A percentile compares a stretch with the other conserved stretches of the same genome.
Conservation (phyloP, 2,329 filamentous ascomycete species). For the Myriangium duriaei region DNA sequence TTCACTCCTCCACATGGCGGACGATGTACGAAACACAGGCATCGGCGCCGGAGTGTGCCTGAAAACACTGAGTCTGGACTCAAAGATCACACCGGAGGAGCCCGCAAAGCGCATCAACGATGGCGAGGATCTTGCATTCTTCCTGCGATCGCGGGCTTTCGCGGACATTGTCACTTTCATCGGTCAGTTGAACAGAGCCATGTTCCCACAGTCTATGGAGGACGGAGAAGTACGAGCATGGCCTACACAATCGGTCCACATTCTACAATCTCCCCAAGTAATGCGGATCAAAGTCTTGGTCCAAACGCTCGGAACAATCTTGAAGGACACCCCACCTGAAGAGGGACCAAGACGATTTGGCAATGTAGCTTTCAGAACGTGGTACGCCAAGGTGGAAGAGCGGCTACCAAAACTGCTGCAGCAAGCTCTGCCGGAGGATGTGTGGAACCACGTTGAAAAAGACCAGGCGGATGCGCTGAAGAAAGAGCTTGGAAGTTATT, state of each 20-base stretch:
- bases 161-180: conserved; percentile 77
- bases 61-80: conserved; percentile 33
- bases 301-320: conserved; percentile 48
- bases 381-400: conserved; percentile 59
- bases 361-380: conserved; percentile 79
- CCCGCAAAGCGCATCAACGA: conserved; percentile 79
- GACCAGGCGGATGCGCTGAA: conserved; percentile 21
- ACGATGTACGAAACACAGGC: conserved; percentile 12
- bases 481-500: conserved; percentile 66
- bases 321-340: conserved; percentile 72
- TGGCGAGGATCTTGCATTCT: conserved; percentile 65
- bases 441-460: conserved; percentile 26
- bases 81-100: conserved; percentile 46
- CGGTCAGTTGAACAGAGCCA: conserved; percentile 75
- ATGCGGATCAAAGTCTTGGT: conserved; percentile 55
- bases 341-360: conserved; percentile 80
- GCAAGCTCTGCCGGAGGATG: conserved; percentile 40
- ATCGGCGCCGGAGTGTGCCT: conserved; percentile 15
- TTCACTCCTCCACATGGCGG: too few relatives aligned
- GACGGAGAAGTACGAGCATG: conserved; percentile 40
- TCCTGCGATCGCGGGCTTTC: conserved; percentile 72
- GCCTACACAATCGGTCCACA: conserved; percentile 30
- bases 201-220: conserved; percentile 48
- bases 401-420: conserved; percentile 44
- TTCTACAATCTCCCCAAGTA: conserved; percentile 45